phyloP scores from a whole-genome alignment of 2,329 filamentous ascomycete genomes.

The Shiraia sp. region DNA sequence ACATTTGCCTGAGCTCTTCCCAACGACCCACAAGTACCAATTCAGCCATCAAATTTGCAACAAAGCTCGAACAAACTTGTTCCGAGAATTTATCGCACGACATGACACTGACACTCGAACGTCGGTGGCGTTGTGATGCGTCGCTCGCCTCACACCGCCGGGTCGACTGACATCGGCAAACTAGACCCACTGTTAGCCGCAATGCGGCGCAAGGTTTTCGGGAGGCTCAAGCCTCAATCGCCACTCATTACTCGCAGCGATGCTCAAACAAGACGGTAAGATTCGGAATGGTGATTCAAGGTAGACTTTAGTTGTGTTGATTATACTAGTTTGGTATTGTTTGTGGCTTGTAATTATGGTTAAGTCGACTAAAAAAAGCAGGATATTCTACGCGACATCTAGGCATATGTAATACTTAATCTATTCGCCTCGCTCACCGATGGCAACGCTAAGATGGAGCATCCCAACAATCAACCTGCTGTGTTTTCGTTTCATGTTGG shows the following conservation, averaged over 20 bases:
- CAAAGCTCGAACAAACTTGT: constrained; percentile 12
- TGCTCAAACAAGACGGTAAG: too few relatives aligned
- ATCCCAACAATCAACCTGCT: too few relatives aligned
- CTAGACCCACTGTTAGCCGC: constrained; percentile 30
- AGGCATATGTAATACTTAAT: too few relatives aligned
- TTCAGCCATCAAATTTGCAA: constrained; percentile 16
- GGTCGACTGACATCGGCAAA: constrained; percentile 29
- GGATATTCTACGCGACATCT: too few relatives aligned
- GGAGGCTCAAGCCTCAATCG: constrained; percentile 13
- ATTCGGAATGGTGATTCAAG: too few relatives aligned
- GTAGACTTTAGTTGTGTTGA: too few relatives aligned
- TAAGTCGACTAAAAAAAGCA: too few relatives aligned
- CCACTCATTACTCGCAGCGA: neutral
- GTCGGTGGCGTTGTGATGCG: constrained; percentile 17
- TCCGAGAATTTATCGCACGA: constrained; percentile 28
- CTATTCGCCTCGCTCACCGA: too few relatives aligned
- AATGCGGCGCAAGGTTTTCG: constrained; percentile 27
- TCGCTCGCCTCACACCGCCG: constrained; percentile 15
- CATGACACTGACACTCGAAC: constrained; percentile 23
- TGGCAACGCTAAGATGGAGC: too few relatives aligned
- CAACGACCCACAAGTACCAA: neutral
- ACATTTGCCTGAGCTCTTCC: neutral
- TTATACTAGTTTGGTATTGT: too few relatives aligned
- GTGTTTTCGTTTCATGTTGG: too few relatives aligned
- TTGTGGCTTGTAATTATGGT: too few relatives aligned